Evolutionary conservation across 352 stramenopile genomes (phyloP), one percentile per base, ranked within the genome.

Genomic region (Peronospora farinosa): DNA sequence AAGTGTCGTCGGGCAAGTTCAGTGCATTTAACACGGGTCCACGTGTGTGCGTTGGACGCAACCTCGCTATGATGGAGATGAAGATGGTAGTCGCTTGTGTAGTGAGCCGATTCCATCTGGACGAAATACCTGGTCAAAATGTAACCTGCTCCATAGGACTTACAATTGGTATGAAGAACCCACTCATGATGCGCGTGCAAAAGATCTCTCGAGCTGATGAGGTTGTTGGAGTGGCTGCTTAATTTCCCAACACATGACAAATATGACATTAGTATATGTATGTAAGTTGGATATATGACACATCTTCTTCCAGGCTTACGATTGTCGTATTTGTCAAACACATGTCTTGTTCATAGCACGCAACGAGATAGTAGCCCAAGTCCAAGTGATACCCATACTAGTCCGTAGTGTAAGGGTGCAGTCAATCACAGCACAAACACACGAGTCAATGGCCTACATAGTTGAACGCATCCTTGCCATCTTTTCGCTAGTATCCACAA

Each of bases 31-130:
- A 66, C 36, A 61, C 63, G 5, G 67, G 67, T 2, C 67, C 67
- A 12, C 60, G 63, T 0, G 43, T 69, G 9, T 76, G 56, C 33
- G 49, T 71, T 1, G 62, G 62, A 0, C 33, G 37, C 31, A 69
- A 77, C 17, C 30, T 95, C 8, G 82, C 84, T 3, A 68, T 92
- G 64, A 46, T 92, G n/a, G 75, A 93, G 59, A 85, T 91, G 58
- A 88, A 92, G 43, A 72, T 87, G 30, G 59, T 83, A 8, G 42
- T 83, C 3, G 54, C 62, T 2, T 59, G 52, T 15, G 19, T 92
- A 7, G 51, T 93, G 11, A 60, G 60, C 23, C 55, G 69, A 13
- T 91, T 83, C 36, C 45, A 73, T 21, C 42, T 94, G 23, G 41
- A 57, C 5, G 40, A 73, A 37, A 25, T 72, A 3, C 56, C 64